Percentiles rank a stretch among this genome's conserved stretches.
Evolutionary conservation across 176 grass and related monocot genomes (phyloP).

Genomic region (Leersia perrieri): DNA sequence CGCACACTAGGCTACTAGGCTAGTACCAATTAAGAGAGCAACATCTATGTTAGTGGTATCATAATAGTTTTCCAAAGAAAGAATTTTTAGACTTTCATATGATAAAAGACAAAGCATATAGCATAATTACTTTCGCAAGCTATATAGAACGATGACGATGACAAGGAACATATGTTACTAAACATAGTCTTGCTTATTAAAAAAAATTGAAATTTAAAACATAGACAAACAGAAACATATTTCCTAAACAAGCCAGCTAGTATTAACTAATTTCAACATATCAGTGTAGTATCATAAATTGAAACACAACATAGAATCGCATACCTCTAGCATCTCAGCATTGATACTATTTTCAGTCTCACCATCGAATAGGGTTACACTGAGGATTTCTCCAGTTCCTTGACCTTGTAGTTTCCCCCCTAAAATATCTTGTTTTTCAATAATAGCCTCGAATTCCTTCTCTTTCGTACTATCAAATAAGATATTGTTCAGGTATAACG

Average conservation of each 20-base stretch:
- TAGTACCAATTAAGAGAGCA: too few species aligned
- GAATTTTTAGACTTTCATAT: too few species aligned
- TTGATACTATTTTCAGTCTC: neutral
- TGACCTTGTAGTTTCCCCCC: slow-evolving; percentile 50
- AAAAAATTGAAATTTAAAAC: neutral
- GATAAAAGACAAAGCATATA: too few species aligned
- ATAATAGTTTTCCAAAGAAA: too few species aligned
- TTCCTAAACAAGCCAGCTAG: neutral
- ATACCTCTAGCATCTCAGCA: neutral
- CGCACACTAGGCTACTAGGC: too few species aligned
- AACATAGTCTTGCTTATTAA: neutral
- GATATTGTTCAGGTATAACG: slow-evolving; percentile 39
- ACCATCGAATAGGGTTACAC: neutral
- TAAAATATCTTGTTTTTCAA: slow-evolving; percentile 45
- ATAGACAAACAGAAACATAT: too few species aligned
- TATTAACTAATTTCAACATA: neutral
- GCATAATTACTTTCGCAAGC: too few species aligned
- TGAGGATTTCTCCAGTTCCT: slow-evolving; percentile 35
- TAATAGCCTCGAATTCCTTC: slow-evolving; percentile 45
- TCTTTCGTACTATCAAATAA: slow-evolving; percentile 35
- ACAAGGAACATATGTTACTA: neutral
- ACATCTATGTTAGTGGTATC: too few species aligned
- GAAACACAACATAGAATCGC: neutral
- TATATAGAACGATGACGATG: too few species aligned
- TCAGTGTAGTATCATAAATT: neutral